Evolutionary conservation across 768 basidiomycete species (phyloP), one percentile per base, ranked within the genome.

Genomic region (Suillus decipiens): DNA sequence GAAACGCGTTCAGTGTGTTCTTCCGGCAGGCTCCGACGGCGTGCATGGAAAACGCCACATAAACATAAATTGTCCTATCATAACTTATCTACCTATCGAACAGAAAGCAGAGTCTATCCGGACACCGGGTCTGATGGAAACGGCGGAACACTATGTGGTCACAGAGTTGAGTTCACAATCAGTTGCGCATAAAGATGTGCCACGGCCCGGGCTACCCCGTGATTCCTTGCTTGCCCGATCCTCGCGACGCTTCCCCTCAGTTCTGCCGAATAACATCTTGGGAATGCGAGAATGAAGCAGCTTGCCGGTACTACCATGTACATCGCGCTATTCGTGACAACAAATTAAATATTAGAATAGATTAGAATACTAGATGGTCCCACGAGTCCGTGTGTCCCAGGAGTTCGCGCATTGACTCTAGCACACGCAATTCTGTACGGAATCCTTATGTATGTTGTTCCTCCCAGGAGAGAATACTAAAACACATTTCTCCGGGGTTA

Each of bases 11-110:
- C 45, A 9, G 42, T 10, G 19, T 8, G 5, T 51, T 31, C 9
- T 10, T 19, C 48, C 28, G 50, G 50, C 17, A 31, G 31, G 50
- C 50, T 51, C 50, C 50, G 28, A 33, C 14, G 24, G 8, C 9
- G 50, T 51, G 28, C 48, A 50, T 50, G 48, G 17, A 33, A 50
- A 31, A 53, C 50, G 31, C 51, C 51, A 53, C 51, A 53, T 33
- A 33, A 28, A 17, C 31, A 33, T 31, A 19, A 33, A 51, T 33
- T 4, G 17, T 5, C 11, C 51, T 33, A 31, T 28, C 28, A 31
- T 28, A 28, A 2, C 48, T 53, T 53, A 53, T 51, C 50, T 53
- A 53, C 33, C 50, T 19, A 19, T 53, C 10, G 19, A 53, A 5
- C 51, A 11, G 8, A 31, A 17, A 31, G 7, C 4, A 17, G 28